phyloP scores from a whole-genome alignment of 495 filamentous ascomycete species.

The Cercophora scortea region DNA sequence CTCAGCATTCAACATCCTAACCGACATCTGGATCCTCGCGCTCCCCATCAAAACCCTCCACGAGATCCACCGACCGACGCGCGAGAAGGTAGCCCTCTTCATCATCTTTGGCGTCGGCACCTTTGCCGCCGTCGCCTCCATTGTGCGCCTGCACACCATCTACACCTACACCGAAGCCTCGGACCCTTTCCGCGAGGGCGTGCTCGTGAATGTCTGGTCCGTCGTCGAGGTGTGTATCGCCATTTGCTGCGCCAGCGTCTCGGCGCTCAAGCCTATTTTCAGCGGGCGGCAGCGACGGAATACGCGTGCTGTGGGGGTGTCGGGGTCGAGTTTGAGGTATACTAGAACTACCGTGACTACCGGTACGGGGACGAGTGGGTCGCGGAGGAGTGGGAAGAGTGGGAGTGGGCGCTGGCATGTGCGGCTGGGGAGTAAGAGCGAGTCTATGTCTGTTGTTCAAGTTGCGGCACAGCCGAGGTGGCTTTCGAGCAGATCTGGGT shows the following conservation, averaged over 20 bases:
- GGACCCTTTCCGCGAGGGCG: constrained; percentile 25
- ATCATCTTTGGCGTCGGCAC: constrained; percentile 42
- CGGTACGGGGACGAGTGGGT: neutral
- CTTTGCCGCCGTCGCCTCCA: constrained; percentile 33
- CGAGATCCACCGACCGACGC: constrained; percentile 30
- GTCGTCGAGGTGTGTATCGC: constrained; percentile 44
- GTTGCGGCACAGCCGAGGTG: neutral
- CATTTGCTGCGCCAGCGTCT: constrained; percentile 43
- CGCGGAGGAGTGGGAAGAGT: neutral
- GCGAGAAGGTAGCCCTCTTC: constrained; percentile 39
- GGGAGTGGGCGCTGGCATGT: neutral
- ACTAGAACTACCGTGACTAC: neutral
- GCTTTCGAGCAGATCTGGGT: neutral
- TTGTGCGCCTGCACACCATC: constrained; percentile 37
- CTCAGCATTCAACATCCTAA: constrained; percentile 42
- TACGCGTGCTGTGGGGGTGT: neutral
- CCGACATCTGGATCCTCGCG: constrained; percentile 44
- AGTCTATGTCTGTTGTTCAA: neutral
- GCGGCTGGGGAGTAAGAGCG: neutral
- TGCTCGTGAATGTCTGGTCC: constrained; percentile 34
- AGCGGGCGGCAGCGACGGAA: constrained; percentile 11
- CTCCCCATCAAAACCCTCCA: constrained; percentile 43
- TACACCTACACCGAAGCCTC: constrained; percentile 23
- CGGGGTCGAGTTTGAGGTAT: neutral
- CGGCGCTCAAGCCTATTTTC: constrained; percentile 37